Evolutionary conservation across 257 asterid species (phyloP).

Genomic region (Solanum stenotomum): DNA sequence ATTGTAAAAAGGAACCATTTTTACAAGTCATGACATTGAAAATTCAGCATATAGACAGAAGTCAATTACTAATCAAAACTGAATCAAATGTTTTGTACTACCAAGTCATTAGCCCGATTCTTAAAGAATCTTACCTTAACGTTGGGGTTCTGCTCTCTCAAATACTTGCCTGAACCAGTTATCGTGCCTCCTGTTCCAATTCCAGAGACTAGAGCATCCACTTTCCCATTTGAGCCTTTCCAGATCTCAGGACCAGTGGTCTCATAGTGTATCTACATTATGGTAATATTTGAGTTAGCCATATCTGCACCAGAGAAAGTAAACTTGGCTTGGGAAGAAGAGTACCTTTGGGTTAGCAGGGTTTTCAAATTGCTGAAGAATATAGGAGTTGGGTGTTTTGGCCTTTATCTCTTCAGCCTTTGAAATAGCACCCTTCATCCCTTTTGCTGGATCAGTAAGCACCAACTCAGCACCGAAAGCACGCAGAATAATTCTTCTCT

Average conservation of each 20-base stretch:
- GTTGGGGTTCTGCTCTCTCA: constrained; percentile 58
- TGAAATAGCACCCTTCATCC: constrained; percentile 75
- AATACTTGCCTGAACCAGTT: constrained; percentile 58
- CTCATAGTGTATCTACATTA: constrained; percentile 60
- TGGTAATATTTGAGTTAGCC: neutral
- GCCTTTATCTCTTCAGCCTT: constrained; percentile 85
- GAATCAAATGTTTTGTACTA: neutral
- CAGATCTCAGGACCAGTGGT: constrained; percentile 92
- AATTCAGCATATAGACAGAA: neutral
- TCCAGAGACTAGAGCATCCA: constrained; percentile 63
- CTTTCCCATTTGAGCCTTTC: constrained; percentile 51
- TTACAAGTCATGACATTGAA: neutral
- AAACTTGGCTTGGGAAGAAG: neutral
- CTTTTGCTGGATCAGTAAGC: constrained; percentile 84
- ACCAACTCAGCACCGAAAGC: constrained; percentile 95
- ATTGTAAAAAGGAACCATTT: neutral
- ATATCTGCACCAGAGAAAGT: neutral
- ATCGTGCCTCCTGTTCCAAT: constrained; percentile 81
- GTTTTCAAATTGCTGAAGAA: constrained; percentile 92
- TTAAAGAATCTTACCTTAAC: constrained; percentile 35
- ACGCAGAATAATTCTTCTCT: constrained; percentile 77
- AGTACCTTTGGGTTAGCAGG: constrained; percentile 90
- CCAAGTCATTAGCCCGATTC: neutral
- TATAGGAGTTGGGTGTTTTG: constrained; percentile 78
- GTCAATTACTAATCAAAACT: neutral